phyloP scores from a whole-genome alignment of 805 yeast species.

The Cyberlindnera maritima region DNA sequence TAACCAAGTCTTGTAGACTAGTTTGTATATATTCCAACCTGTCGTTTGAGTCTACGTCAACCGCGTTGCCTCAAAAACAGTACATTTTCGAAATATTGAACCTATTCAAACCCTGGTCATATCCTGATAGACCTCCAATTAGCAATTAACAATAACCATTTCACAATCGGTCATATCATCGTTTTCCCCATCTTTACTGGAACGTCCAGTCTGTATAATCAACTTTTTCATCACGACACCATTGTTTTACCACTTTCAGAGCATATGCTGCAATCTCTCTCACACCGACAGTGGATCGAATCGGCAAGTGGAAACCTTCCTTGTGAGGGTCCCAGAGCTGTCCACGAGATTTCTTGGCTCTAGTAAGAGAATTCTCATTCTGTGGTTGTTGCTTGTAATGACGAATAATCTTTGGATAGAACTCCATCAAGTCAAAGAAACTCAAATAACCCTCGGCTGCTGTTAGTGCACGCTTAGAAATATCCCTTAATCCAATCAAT shows the following conservation, averaged over 20 bases:
- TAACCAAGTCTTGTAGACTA: background rate
- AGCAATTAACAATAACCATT: too few species aligned
- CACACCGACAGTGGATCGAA: background rate
- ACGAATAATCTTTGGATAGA: constrained; percentile 13
- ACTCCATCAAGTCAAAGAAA: constrained; percentile 11
- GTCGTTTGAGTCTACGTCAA: too few species aligned
- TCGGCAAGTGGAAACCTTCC: constrained; percentile 4
- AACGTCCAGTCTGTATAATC: constrained; percentile 10
- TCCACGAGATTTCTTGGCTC: background rate
- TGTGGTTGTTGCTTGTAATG: background rate
- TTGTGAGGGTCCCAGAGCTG: constrained; percentile 3
- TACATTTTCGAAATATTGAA: too few species aligned
- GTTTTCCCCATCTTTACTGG: background rate
- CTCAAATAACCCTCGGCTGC: constrained; percentile 13
- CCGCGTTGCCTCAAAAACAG: too few species aligned
- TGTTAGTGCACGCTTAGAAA: constrained; percentile 8
- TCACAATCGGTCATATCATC: background rate
- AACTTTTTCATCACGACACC: constrained; percentile 13
- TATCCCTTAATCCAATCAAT: constrained; percentile 9
- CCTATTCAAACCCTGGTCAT: background rate
- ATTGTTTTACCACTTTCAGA: constrained; percentile 8
- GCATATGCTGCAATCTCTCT: constrained; percentile 9
- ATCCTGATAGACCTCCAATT: background rate
- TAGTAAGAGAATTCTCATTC: background rate
- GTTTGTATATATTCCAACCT: too few species aligned